Evolutionary conservation across 768 basidiomycete genomes (phyloP).

Genomic region (Termitomyces sp.): DNA sequence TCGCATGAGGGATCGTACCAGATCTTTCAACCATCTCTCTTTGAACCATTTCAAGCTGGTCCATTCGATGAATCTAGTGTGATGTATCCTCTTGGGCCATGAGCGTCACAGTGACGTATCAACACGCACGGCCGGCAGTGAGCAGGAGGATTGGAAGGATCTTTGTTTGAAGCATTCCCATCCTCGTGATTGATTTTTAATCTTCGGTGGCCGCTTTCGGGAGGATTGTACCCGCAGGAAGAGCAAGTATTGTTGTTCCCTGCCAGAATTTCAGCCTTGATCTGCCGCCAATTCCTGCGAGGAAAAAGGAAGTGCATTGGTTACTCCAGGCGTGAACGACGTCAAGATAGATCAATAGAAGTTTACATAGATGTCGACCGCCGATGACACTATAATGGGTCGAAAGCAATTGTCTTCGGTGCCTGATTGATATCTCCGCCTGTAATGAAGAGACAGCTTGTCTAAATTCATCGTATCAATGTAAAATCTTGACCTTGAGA

Average conservation of each 20-base stretch:
- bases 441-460: too few species aligned
- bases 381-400: too few species aligned
- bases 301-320: background rate
- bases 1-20: too few species aligned
- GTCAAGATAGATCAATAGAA: background rate
- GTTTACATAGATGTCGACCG: too few species aligned
- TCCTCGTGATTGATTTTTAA: constrained; percentile 7
- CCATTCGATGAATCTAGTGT: too few species aligned
- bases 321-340: constrained; percentile 1
- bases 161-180: constrained; percentile 7
- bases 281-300: constrained; percentile 2
- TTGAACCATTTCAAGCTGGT: too few species aligned
- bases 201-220: background rate
- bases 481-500: too few species aligned
- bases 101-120: constrained; percentile 12
- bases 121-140: constrained; percentile 10
- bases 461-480: too few species aligned
- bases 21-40: too few species aligned
- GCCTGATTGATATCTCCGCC: too few species aligned
- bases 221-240: constrained; percentile 6
- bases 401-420: too few species aligned
- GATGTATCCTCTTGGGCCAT: too few species aligned
- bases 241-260: constrained; percentile 10
- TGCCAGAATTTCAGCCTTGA: constrained; percentile 2
- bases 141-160: constrained; percentile 5